phyloP scores from a whole-genome alignment of 2,329 filamentous ascomycete genomes.

The Cordyceps tenuipes region DNA sequence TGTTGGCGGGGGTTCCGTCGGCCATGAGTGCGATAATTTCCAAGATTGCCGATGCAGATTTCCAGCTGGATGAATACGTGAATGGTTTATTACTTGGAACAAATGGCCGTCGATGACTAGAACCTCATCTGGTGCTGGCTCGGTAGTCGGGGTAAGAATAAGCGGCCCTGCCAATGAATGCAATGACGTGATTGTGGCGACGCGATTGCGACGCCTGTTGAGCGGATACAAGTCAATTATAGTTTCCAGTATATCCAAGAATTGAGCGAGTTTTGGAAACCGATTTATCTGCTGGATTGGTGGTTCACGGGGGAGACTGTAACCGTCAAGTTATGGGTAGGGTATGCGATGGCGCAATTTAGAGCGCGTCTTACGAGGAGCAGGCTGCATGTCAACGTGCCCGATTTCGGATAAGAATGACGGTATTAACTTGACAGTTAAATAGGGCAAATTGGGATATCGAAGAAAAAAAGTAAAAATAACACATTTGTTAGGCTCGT shows the following conservation, averaged over 20 bases:
- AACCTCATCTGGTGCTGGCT: neutral
- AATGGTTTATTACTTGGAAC: too few species aligned
- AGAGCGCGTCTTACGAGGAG: neutral
- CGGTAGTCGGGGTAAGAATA: neutral
- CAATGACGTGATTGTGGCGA: slow-evolving; percentile 8
- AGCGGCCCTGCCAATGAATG: neutral
- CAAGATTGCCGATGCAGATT: too few species aligned
- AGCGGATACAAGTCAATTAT: neutral
- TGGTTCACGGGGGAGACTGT: neutral
- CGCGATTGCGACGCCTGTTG: neutral
- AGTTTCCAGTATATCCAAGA: neutral
- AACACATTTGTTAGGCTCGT: too few species aligned
- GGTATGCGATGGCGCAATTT: neutral
- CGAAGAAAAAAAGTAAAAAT: too few species aligned
- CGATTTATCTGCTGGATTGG: neutral
- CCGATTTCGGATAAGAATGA: neutral
- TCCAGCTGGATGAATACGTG: too few species aligned
- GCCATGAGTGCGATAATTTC: neutral
- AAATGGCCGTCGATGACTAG: too few species aligned
- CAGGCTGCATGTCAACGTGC: neutral
- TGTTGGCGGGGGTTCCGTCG: neutral
- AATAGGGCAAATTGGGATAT: neutral
- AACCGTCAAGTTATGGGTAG: too few species aligned
- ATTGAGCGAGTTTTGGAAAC: neutral
- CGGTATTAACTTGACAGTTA: too few species aligned